Evolutionary conservation across 352 stramenopile species (phyloP).

Genomic region (Pythium sp.): DNA sequence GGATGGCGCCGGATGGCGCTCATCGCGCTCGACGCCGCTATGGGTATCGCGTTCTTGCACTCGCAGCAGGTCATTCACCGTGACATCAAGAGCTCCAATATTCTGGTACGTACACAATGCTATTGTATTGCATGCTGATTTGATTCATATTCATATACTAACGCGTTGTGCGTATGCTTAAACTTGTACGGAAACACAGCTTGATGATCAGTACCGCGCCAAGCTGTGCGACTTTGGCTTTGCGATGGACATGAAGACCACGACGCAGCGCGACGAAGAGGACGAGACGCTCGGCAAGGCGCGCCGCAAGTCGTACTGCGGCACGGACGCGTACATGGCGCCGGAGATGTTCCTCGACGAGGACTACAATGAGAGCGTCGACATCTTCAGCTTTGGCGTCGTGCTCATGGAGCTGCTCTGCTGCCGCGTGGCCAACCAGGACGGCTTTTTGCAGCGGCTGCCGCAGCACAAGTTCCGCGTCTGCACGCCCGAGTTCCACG

Average conservation of each 20-base stretch:
- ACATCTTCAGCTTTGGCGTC: constrained; percentile 84
- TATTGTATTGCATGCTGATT: neutral
- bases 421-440: constrained; percentile 72
- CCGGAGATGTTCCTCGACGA: constrained; percentile 84
- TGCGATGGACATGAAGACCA: constrained; percentile 62
- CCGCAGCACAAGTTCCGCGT: constrained; percentile 84
- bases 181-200: neutral
- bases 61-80: constrained; percentile 72
- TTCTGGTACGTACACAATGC: constrained; percentile 30
- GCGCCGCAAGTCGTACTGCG: constrained; percentile 83
- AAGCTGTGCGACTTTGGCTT: constrained; percentile 89
- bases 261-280: constrained; percentile 18
- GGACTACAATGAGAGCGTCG: constrained; percentile 82
- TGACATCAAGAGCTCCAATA: constrained; percentile 89
- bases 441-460: constrained; percentile 78
- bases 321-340: constrained; percentile 84
- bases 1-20: constrained; percentile 61
- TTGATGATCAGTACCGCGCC: constrained; percentile 64
- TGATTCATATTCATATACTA: no score
- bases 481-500: constrained; percentile 57
- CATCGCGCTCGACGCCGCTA: constrained; percentile 77
- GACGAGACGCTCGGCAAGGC: constrained; percentile 31
- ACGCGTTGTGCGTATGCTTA: no score
- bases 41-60: constrained; percentile 96
- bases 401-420: constrained; percentile 88